phyloP scores from a whole-genome alignment of 306 rosid genomes.

The Rosa lucieae region DNA sequence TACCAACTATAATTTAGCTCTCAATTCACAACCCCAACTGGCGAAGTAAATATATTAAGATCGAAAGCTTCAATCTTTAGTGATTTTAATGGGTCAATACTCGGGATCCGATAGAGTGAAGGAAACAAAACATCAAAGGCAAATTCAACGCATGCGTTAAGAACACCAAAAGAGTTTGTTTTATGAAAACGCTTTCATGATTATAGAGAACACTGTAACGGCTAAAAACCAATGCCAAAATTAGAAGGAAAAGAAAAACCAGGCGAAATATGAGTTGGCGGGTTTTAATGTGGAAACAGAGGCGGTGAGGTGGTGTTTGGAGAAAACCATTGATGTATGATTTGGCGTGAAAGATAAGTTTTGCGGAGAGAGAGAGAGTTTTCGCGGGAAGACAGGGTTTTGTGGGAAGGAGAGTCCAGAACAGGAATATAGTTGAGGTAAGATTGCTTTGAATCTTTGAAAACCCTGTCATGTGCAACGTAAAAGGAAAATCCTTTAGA shows the following conservation, averaged over 20 bases:
- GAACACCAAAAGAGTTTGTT: slow-evolving; percentile 12
- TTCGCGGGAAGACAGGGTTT: neutral
- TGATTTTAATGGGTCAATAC: neutral
- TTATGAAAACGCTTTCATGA: neutral
- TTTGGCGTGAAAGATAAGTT: slow-evolving; percentile 4
- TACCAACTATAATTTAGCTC: neutral
- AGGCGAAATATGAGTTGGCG: neutral
- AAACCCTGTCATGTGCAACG: neutral
- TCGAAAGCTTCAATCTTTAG: neutral
- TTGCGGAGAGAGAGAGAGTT: neutral
- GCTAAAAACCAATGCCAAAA: slow-evolving; percentile 8
- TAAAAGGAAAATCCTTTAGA: neutral
- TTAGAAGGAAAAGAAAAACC: neutral
- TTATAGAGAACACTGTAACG: slow-evolving; percentile 16
- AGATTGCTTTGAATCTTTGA: neutral
- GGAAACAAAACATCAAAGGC: neutral
- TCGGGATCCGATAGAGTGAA: neutral
- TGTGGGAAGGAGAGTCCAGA: neutral
- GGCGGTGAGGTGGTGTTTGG: neutral
- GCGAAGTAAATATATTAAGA: neutral
- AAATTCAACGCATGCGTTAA: slow-evolving; percentile 29
- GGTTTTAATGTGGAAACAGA: neutral
- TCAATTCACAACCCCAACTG: slow-evolving; percentile 3
- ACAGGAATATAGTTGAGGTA: neutral
- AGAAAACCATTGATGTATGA: slow-evolving; percentile 8